These are phyloP conservation scores for Dipteronia sinensis DNA, from an alignment of 345 rosid genomes.

Conservation along the genomic window DNA sequence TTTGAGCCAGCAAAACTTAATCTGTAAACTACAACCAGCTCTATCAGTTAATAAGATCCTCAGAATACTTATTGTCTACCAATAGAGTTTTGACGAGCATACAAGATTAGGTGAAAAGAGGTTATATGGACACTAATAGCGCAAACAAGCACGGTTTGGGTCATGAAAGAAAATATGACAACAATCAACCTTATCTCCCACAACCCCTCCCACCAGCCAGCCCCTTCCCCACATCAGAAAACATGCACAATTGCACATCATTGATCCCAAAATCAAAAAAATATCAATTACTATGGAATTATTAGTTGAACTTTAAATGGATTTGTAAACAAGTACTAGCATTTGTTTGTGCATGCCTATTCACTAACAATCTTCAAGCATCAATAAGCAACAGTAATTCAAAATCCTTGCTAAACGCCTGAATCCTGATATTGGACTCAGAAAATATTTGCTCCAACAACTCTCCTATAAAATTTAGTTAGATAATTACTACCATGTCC, in stretches of 20 bases:
- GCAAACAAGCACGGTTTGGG: not conserved
- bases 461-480: not conserved
- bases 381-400: constrained; percentile 5
- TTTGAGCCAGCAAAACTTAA: not conserved
- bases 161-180: not conserved
- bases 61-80: not conserved
- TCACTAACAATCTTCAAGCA: not conserved
- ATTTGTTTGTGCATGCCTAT: not conserved
- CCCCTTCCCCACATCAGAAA: too few relatives aligned
- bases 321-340: not conserved
- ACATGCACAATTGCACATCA: too few relatives aligned
- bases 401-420: too few relatives aligned
- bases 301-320: not conserved
- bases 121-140: not conserved
- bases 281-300: not conserved
- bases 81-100: not conserved
- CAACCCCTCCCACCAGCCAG: not conserved
- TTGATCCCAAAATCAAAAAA: not conserved
- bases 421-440: not conserved
- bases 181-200: not conserved
- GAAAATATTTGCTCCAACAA: not conserved
- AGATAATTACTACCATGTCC: not conserved
- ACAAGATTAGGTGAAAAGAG: not conserved
- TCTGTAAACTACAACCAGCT: not conserved
- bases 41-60: not conserved